phyloP scores from a whole-genome alignment of 169 alveolate genomes.

The Eimeria maxima region DNA sequence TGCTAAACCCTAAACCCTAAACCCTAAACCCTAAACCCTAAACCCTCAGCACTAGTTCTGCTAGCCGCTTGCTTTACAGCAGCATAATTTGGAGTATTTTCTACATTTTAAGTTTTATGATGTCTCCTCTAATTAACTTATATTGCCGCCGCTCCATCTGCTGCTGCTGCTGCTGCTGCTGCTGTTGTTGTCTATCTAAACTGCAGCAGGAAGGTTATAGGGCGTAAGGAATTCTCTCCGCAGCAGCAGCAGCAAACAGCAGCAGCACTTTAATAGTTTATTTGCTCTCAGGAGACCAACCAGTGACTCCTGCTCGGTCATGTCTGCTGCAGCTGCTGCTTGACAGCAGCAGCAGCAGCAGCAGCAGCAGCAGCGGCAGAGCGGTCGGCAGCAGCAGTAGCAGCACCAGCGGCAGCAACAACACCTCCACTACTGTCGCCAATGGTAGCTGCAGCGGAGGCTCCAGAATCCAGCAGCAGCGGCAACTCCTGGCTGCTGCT shows the following conservation, averaged over 20 bases:
- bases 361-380: not conserved
- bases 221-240: not conserved
- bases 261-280: not conserved
- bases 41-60: not conserved
- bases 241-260: not conserved
- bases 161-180: slow-evolving; percentile 22
- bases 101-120: not conserved
- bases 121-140: not conserved
- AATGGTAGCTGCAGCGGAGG: slow-evolving; percentile 21
- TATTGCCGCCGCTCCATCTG: not conserved
- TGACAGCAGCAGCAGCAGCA: not conserved
- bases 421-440: not conserved
- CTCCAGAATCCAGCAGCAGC: not conserved
- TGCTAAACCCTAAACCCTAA: not conserved
- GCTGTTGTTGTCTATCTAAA: not conserved
- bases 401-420: not conserved
- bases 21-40: slow-evolving; percentile 28
- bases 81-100: not conserved
- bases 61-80: too few relatives aligned
- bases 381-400: slow-evolving; percentile 1
- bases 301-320: not conserved
- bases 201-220: not conserved
- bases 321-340: slow-evolving; percentile 30
- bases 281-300: not conserved
- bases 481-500: slow-evolving; percentile 38